phyloP scores from a whole-genome alignment of 345 rosid genomes.

The Salix exigua region DNA sequence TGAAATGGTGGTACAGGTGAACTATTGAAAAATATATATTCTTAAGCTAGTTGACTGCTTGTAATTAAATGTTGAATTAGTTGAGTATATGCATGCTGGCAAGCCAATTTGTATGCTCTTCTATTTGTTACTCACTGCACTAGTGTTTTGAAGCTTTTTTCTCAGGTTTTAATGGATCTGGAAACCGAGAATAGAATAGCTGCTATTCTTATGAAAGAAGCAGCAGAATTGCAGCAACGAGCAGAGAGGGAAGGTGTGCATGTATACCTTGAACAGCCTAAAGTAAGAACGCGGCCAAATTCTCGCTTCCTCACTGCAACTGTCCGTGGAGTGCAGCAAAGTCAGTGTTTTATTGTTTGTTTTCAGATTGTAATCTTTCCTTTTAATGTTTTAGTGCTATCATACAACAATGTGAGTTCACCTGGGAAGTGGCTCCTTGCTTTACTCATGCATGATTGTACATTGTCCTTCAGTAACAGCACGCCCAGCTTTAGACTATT shows the following conservation, averaged over 20 bases:
- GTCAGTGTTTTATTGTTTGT: slow-evolving; percentile 26
- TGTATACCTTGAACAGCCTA: slow-evolving; percentile 69
- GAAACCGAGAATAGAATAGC: slow-evolving; percentile 89
- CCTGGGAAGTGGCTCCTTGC: no score
- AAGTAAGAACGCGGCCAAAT: slow-evolving; percentile 64
- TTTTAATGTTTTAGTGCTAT: background rate
- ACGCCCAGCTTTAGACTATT: no score
- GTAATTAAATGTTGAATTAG: background rate
- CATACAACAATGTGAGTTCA: background rate
- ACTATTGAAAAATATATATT: background rate
- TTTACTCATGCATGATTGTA: background rate
- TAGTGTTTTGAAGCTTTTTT: background rate
- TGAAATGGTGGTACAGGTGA: background rate
- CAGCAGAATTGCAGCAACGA: slow-evolving; percentile 73
- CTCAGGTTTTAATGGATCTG: slow-evolving; percentile 61
- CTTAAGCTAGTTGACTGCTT: background rate
- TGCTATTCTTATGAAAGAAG: slow-evolving; percentile 81
- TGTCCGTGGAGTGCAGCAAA: slow-evolving; percentile 87
- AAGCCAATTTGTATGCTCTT: background rate
- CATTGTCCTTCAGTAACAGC: background rate
- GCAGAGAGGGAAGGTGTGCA: slow-evolving; percentile 78
- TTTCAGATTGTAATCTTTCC: background rate
- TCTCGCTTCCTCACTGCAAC: slow-evolving; percentile 89
- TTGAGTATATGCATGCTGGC: background rate
- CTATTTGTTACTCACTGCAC: background rate